phyloP scores from a whole-genome alignment of 768 basidiomycete species.

The Hygrophoropsis aurantiaca region DNA sequence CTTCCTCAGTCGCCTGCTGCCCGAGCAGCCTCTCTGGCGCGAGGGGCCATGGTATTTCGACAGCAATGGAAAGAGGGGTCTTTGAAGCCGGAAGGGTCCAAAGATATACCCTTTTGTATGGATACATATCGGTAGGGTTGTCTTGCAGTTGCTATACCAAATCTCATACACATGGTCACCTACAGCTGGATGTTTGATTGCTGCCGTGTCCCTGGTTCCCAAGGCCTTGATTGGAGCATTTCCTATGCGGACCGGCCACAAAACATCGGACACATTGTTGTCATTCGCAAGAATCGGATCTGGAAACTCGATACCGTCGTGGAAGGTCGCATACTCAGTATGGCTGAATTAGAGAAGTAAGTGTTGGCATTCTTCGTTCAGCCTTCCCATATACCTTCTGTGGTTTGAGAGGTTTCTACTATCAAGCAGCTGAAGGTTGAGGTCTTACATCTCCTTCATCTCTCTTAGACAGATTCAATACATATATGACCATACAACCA shows the following conservation, averaged over 20 bases:
- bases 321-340: conserved; percentile 59
- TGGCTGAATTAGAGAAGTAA: conserved; percentile 64
- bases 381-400: background rate
- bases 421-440: background rate
- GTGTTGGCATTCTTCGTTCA: conserved; percentile 14
- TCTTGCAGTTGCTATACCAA: background rate
- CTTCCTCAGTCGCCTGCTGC: conserved; percentile 56
- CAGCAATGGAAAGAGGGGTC: conserved; percentile 64
- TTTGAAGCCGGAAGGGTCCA: conserved; percentile 63
- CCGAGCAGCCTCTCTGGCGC: conserved; percentile 71
- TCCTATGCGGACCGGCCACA: conserved; percentile 54
- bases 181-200: conserved; percentile 91
- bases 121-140: conserved; percentile 69
- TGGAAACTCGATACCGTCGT: conserved; percentile 75
- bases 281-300: conserved; percentile 79
- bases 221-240: conserved; percentile 76
- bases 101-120: conserved; percentile 78
- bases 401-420: background rate
- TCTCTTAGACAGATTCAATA: conserved; percentile 52
- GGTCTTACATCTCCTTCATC: background rate
- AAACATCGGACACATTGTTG: conserved; percentile 76
- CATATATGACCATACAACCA: conserved; percentile 63
- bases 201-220: conserved; percentile 72
- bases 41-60: conserved; percentile 74
- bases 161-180: no score